A percentile compares a stretch with the other conserved stretches of the same genome.
Conservation (phyloP, 1,139 yeast species). For the Yamadazyma conglobata region DNA sequence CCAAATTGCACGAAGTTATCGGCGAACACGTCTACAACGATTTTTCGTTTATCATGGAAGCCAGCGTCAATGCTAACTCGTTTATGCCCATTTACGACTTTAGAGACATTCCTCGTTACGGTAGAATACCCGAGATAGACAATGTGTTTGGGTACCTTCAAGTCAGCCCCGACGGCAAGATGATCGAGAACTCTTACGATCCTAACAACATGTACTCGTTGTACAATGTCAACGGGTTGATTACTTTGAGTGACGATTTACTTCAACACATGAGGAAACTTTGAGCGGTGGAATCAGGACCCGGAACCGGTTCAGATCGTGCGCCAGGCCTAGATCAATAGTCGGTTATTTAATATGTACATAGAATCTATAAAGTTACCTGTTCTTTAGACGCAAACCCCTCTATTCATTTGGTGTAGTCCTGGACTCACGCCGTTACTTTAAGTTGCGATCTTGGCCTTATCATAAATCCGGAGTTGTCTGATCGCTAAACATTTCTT, state of each 20-base stretch:
- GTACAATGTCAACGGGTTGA: conserved; percentile 54
- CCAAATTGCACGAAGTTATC: conserved; percentile 26
- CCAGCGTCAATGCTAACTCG: conserved; percentile 55
- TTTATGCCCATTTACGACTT: conserved; percentile 74
- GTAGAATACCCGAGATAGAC: conserved; percentile 70
- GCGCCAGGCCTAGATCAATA: too few relatives aligned
- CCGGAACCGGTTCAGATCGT: too few relatives aligned
- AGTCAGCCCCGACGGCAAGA: conserved; percentile 53
- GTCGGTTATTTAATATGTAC: too few relatives aligned
- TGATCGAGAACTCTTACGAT: conserved; percentile 56
- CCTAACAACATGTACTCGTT: conserved; percentile 58
- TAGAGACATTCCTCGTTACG: conserved; percentile 62
- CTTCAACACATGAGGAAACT: conserved; percentile 33
- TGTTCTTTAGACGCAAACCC: too few relatives aligned
- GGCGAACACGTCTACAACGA: conserved; percentile 37
- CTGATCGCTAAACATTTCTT: too few relatives aligned
- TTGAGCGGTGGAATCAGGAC: too few relatives aligned
- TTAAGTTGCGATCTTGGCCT: too few relatives aligned
- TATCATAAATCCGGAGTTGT: too few relatives aligned
- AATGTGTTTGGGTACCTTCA: conserved; percentile 70
- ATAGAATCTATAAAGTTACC: too few relatives aligned
- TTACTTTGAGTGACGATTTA: conserved; percentile 55
- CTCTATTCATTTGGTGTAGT: too few relatives aligned
- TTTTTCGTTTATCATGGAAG: conserved; percentile 58
- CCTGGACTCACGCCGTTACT: too few relatives aligned